Evolutionary conservation across 2,329 filamentous ascomycete genomes (phyloP).

Genomic region (Xylariaceae sp.): DNA sequence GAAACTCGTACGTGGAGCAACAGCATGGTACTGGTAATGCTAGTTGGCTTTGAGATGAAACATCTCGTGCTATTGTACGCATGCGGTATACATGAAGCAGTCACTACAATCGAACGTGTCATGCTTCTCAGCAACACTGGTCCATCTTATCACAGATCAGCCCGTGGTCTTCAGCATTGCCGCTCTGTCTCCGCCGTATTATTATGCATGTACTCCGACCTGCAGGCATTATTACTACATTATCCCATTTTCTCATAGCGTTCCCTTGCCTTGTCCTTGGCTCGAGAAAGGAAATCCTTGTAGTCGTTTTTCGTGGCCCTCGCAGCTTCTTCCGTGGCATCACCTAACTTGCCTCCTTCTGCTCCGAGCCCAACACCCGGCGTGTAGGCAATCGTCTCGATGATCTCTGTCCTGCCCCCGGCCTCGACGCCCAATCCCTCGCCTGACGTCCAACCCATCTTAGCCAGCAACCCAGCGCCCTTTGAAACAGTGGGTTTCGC

Average conservation of each 20-base stretch:
- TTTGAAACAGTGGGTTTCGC: conserved; percentile 50
- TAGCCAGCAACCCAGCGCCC: conserved; percentile 65
- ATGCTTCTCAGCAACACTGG: too few relatives aligned
- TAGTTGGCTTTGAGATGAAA: too few relatives aligned
- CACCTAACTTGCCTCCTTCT: conserved; percentile 66
- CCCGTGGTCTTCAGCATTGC: too few relatives aligned
- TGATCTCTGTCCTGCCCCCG: conserved; percentile 60
- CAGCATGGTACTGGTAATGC: too few relatives aligned
- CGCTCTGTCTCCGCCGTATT: too few relatives aligned
- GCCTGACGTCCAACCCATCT: conserved; percentile 70
- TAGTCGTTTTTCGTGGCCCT: conserved; percentile 60
- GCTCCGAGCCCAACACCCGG: conserved; percentile 69
- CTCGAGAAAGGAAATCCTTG: conserved; percentile 60
- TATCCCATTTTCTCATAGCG: conserved; percentile 57
- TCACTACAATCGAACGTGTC: too few relatives aligned
- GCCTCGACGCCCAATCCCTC: conserved; percentile 63
- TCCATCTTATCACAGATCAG: too few relatives aligned
- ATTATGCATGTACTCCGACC: too few relatives aligned
- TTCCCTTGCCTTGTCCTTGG: conserved; percentile 65
- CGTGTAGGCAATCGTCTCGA: conserved; percentile 63
- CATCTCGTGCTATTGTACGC: too few relatives aligned
- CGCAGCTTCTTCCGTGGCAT: conserved; percentile 63
- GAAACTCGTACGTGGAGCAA: too few relatives aligned
- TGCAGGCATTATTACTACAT: neutral
- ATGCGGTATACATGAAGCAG: too few relatives aligned